Percentiles rank a stretch among this genome's conserved stretches.
Evolutionary conservation across 331 rosid genomes (phyloP).

Genomic region (Telfairia occidentalis): DNA sequence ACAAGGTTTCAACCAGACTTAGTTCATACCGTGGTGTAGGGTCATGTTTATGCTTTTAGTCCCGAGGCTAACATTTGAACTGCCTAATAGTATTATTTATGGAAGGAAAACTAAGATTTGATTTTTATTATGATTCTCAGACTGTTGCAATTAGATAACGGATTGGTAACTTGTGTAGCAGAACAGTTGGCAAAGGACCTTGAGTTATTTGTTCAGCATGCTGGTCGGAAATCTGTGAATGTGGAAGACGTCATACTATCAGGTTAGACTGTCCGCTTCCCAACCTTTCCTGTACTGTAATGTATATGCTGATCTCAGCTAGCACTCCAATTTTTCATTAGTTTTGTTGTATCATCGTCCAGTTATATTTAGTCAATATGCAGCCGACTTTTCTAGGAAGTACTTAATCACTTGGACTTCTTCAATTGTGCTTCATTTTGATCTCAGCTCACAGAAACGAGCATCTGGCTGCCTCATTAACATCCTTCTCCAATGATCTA

Average conservation of each 20-base stretch:
- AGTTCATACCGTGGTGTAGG: background rate
- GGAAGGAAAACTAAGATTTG: background rate
- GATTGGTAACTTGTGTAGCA: constrained; percentile 24
- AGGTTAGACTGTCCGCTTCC: constrained; percentile 36
- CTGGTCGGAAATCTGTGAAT: constrained; percentile 67
- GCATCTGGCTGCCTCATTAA: constrained; percentile 48
- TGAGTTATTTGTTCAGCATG: constrained; percentile 76
- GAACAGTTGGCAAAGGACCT: constrained; percentile 79
- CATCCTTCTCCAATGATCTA: constrained; percentile 52
- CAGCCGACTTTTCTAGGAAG: background rate
- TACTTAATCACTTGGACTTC: background rate
- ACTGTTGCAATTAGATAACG: constrained; percentile 4
- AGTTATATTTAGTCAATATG: background rate
- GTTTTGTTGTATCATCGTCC: background rate
- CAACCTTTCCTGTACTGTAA: background rate
- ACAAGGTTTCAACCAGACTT: background rate
- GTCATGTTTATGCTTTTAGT: constrained; percentile 1
- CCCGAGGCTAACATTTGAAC: background rate
- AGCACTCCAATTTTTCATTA: background rate
- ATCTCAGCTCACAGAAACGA: constrained; percentile 77
- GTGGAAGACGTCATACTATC: constrained; percentile 83
- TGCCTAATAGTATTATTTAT: background rate
- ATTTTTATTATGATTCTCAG: background rate
- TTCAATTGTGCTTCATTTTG: constrained; percentile 5
- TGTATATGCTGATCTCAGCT: background rate